Evolutionary conservation across 768 basidiomycete species (phyloP), one percentile per base, ranked within the genome.

Genomic region (Pleurotus tuber-regium): DNA sequence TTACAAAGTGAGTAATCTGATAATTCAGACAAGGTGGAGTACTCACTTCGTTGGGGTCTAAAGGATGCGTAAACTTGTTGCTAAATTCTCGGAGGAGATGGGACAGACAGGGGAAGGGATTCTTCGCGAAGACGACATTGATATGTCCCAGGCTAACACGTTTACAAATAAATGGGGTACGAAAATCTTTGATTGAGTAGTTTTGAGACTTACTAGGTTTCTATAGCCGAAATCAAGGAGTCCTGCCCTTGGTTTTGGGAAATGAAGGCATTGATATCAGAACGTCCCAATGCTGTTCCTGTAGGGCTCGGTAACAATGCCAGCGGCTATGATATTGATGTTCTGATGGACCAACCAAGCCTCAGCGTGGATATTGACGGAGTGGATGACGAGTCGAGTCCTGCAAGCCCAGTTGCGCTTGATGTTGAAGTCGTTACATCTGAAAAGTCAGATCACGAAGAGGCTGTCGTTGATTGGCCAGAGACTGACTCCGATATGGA

Each of bases 51-150:
- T 10, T 11, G 14, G 14, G 11, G 10, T 19, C 16, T 26, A 19
- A 16, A 52, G 51, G 16, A 19, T 52, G 16, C 29, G 42, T n/a
- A 36, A 42, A 24, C n/a, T 42, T n/a, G 42, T 41, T 29, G 19
- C 9, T 11, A 33, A 43, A 24, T 30, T 43, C 24, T 4, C 29
- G 5, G 18, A 33, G 46, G 46, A 26, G 12, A 35, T 55, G 43
- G 60, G 60, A 11, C 18, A 54, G 41, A 57, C 60, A 11, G 60
- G 60, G 12, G 56, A 38, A 30, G 60, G 60, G 4, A 61, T 61
- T 26, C 43, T 25, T 12, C 26, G 30, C 10, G 55, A 41, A 26
- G 39, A 42, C 14, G 52, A 61, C 10, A 52, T 61, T 26, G 54
- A 61, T 30, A 56, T 55, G 51, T 11, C 19, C 21, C 14, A 24